phyloP scores from a whole-genome alignment of 2,329 filamentous ascomycete genomes.

The Tolypocladium inflatum region DNA sequence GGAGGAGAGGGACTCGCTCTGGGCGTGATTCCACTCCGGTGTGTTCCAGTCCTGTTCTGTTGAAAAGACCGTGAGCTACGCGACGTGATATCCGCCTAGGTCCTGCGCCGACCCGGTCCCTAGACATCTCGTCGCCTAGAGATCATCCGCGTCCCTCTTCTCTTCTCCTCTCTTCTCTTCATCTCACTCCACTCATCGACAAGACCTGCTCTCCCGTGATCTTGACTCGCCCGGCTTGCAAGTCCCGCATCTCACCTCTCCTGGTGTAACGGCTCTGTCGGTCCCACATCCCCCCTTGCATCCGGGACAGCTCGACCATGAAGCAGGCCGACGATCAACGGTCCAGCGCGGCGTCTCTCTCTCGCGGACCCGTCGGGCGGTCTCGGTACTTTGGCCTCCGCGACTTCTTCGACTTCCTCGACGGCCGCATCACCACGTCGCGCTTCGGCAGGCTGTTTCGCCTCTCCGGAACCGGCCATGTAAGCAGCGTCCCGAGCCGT shows the following conservation, averaged over 20 bases:
- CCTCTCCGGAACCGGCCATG: slow-evolving; percentile 59
- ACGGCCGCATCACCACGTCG: slow-evolving; percentile 28
- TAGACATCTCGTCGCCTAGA: not conserved
- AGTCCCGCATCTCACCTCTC: not conserved
- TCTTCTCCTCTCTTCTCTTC: not conserved
- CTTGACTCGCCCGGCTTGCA: not conserved
- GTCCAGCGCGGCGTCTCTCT: not conserved
- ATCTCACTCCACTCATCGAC: not conserved
- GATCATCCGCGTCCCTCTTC: not conserved
- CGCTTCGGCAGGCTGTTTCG: slow-evolving; percentile 53
- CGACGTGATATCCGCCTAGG: not conserved
- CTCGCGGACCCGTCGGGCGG: slow-evolving; percentile 5
- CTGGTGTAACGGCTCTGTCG: not conserved
- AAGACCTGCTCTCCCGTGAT: not conserved
- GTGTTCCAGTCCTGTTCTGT: not conserved
- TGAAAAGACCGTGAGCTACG: too few species aligned
- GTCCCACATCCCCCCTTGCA: not conserved
- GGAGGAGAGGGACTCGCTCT: not conserved
- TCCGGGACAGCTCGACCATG: not conserved
- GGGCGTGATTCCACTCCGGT: not conserved
- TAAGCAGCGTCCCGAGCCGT: slow-evolving; percentile 24
- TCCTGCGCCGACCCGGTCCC: too few species aligned
- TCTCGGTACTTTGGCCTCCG: slow-evolving; percentile 22
- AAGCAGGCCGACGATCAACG: not conserved
- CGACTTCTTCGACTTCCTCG: slow-evolving; percentile 24